Evolutionary conservation across 1,284 basidiomycete genomes (phyloP).

Genomic region (Cryptococcus wingfieldii): DNA sequence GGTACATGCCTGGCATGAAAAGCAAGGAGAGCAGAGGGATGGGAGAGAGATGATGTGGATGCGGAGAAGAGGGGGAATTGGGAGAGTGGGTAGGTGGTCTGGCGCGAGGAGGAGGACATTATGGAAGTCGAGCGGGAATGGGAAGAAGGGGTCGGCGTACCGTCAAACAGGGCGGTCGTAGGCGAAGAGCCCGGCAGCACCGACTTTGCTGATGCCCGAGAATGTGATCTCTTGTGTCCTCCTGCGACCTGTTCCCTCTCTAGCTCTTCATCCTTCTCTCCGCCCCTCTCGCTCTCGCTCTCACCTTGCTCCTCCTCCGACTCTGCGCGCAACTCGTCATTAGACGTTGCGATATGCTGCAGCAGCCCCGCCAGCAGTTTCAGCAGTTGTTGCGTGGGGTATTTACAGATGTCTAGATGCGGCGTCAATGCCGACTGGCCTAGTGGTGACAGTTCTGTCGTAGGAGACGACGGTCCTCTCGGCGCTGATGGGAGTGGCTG

Average conservation of each 20-base stretch:
- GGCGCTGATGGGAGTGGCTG: no score
- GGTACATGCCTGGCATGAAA: slow-evolving; percentile 96
- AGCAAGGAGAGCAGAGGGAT: slow-evolving; percentile 76
- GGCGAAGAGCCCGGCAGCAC: slow-evolving; percentile 25
- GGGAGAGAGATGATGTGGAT: slow-evolving; percentile 68
- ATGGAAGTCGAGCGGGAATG: background rate
- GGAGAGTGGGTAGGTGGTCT: background rate
- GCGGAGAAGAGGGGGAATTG: slow-evolving; percentile 63
- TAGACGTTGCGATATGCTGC: slow-evolving; percentile 85
- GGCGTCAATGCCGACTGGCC: slow-evolving; percentile 16
- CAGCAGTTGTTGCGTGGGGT: slow-evolving; percentile 63
- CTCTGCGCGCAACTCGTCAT: slow-evolving; percentile 59
- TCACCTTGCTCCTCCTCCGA: slow-evolving; percentile 9
- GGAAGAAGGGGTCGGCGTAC: slow-evolving; percentile 10
- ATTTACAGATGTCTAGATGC: slow-evolving; percentile 56
- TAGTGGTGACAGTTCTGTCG: slow-evolving; percentile 9
- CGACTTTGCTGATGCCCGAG: slow-evolving; percentile 11
- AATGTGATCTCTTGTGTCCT: slow-evolving; percentile 1
- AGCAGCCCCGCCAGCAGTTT: slow-evolving; percentile 83
- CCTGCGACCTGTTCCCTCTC: slow-evolving; percentile 1
- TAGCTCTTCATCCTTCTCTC: slow-evolving; percentile 8
- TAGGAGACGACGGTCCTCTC: slow-evolving; percentile 18
- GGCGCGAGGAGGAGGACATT: background rate
- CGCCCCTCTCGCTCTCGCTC: no score
- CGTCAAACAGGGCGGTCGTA: slow-evolving; percentile 37